These are phyloP conservation scores for Flueggea neowawraea DNA, from an alignment of 441 rosid species.

Conservation along the genomic window DNA sequence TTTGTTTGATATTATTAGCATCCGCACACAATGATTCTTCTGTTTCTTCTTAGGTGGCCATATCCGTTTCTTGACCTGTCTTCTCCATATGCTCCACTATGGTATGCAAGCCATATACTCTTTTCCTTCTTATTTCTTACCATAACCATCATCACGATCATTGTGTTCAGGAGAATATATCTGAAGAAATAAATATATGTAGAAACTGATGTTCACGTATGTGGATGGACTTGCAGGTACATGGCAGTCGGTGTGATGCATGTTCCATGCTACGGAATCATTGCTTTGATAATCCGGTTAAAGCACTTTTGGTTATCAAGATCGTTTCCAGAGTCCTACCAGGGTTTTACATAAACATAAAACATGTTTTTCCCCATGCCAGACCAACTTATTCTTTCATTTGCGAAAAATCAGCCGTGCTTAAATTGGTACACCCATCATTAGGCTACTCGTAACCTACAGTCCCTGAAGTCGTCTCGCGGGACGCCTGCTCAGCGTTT, in stretches of 20 bases:
- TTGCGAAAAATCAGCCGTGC: too few species aligned
- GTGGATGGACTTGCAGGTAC: constrained; percentile 53
- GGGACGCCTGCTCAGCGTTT: too few species aligned
- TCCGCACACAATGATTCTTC: neutral
- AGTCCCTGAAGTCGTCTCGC: too few species aligned
- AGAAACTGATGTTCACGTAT: neutral
- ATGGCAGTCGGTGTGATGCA: constrained; percentile 62
- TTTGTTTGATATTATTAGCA: neutral
- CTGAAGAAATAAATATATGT: neutral
- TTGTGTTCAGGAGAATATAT: neutral
- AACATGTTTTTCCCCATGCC: too few species aligned
- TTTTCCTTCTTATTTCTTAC: neutral
- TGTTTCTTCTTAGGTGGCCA: constrained; percentile 70
- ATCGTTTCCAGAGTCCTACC: constrained; percentile 42
- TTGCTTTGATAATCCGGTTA: constrained; percentile 53
- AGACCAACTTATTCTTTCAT: neutral
- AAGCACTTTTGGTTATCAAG: constrained; percentile 50
- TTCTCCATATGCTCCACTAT: constrained; percentile 65
- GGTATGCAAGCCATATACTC: constrained; percentile 40
- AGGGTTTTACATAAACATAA: constrained; percentile 21
- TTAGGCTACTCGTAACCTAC: too few species aligned
- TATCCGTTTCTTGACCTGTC: constrained; percentile 88
- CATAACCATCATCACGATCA: neutral
- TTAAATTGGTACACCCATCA: too few species aligned
- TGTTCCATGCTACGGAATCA: constrained; percentile 59